Evolutionary conservation across 2,329 filamentous ascomycete genomes (phyloP).

Genomic region (Verticillium isaacii): DNA sequence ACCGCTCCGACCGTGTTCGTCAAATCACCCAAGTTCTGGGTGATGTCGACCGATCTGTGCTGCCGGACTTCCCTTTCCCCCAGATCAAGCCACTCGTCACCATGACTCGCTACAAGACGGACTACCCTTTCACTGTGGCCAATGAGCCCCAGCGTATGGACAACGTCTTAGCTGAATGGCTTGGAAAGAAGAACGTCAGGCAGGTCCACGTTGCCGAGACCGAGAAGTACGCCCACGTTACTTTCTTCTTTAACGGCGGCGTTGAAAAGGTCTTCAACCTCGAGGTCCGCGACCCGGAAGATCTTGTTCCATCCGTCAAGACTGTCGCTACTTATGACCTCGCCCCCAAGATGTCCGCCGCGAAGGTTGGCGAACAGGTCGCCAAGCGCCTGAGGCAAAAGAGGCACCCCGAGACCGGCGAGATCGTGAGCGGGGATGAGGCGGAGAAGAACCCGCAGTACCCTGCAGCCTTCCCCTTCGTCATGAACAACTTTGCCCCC

Average conservation of each 20-base stretch:
- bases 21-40: constrained; percentile 95
- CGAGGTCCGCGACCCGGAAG: constrained; percentile 67
- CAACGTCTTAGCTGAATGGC: constrained; percentile 96
- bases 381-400: too few relatives aligned
- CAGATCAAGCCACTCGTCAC: constrained; percentile 81
- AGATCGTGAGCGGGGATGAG: too few relatives aligned
- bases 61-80: constrained; percentile 88
- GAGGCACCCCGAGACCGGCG: too few relatives aligned
- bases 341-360: constrained; percentile 90
- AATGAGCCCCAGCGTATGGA: constrained; percentile 95
- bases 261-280: constrained; percentile 94
- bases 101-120: constrained; percentile 98
- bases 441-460: too few relatives aligned
- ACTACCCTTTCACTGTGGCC: constrained; percentile 87
- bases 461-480: constrained; percentile 50
- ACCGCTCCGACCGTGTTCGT: constrained; percentile 94
- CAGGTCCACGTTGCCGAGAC: constrained; percentile 98
- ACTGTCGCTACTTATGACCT: constrained; percentile 89
- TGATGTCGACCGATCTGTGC: constrained; percentile 84
- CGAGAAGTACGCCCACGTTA: constrained; percentile 99
- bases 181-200: constrained; percentile 81
- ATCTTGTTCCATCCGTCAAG: constrained; percentile 83
- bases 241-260: constrained; percentile 99
- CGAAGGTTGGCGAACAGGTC: too few relatives aligned
- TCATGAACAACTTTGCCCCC: constrained; percentile 99